A percentile compares a stretch with the other conserved stretches of the same genome.
phyloP scores from a whole-genome alignment of 345 rosid genomes.

The Salix exigua region DNA sequence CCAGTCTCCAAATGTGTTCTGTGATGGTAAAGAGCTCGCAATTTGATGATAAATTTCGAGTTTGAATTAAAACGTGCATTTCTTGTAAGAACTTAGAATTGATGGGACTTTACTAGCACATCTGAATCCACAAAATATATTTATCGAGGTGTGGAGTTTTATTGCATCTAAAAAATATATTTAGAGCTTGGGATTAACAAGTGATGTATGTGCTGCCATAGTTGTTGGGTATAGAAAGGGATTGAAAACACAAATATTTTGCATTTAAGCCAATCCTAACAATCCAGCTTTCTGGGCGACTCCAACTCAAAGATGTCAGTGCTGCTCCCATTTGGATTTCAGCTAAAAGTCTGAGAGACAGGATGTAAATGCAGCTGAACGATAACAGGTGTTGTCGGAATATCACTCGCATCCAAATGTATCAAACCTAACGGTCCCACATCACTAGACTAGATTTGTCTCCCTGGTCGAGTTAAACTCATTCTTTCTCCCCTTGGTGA shows the following conservation, averaged over 20 bases:
- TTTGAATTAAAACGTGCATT: no score
- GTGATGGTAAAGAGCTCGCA: no score
- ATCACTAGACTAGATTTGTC: not conserved
- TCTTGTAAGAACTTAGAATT: no score
- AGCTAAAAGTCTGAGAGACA: not conserved
- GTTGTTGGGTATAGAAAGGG: not conserved
- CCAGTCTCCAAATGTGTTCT: no score
- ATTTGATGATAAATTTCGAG: rapidly evolving
- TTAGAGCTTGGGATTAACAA: not conserved
- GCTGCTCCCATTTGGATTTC: constrained; percentile 3
- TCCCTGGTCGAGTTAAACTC: not conserved
- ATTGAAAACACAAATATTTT: not conserved
- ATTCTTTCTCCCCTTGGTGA: not conserved
- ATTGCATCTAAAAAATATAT: no score
- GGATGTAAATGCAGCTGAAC: not conserved
- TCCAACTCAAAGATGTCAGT: constrained; percentile 1
- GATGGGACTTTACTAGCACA: no score
- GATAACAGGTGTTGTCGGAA: not conserved
- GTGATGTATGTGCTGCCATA: not conserved
- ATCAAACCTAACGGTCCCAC: constrained; percentile 17
- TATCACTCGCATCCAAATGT: not conserved
- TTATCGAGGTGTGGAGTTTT: no score
- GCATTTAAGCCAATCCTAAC: not conserved
- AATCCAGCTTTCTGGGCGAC: not conserved
- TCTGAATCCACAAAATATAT: no score